phyloP scores from a whole-genome alignment of 257 asterid species.

The Solanum infundibuliforme region DNA sequence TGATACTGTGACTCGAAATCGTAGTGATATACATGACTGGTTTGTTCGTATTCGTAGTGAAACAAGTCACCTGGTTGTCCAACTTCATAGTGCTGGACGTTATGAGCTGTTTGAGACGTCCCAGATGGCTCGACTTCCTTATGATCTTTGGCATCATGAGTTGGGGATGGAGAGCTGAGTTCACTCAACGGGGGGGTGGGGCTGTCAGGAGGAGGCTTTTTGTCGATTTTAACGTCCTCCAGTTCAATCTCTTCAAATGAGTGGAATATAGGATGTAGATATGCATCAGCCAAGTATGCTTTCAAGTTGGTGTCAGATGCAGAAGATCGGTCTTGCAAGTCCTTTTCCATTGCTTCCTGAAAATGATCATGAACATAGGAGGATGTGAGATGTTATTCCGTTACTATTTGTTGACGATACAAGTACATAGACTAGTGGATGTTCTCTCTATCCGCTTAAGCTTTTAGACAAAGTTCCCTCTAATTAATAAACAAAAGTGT shows the following conservation, averaged over 20 bases:
- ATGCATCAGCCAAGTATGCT: conserved; percentile 74
- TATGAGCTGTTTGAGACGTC: not conserved
- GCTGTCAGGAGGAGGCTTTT: conserved; percentile 6
- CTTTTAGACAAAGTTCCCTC: not conserved
- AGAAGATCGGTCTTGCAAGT: conserved; percentile 40
- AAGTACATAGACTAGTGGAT: not conserved
- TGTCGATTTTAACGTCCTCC: conserved; percentile 50
- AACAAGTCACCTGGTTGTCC: conserved; percentile 24
- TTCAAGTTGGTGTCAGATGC: conserved; percentile 46
- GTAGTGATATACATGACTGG: conserved; percentile 12
- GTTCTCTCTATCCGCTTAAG: not conserved
- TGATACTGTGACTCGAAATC: conserved; percentile 24
- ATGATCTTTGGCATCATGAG: conserved; percentile 8
- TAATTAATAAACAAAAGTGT: not conserved
- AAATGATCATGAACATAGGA: not conserved
- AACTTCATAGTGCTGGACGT: conserved; percentile 40
- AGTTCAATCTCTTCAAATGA: conserved; percentile 73
- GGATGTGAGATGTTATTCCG: not conserved
- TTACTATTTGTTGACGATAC: not conserved
- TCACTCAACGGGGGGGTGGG: conserved; percentile 37
- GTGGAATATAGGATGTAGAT: conserved; percentile 84
- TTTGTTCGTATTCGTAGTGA: conserved; percentile 18
- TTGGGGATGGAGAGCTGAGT: conserved; percentile 45
- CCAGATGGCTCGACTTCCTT: conserved; percentile 30
- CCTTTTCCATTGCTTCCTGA: conserved; percentile 93